phyloP scores from a whole-genome alignment of 768 basidiomycete genomes.

The Kockovaella imperatae region DNA sequence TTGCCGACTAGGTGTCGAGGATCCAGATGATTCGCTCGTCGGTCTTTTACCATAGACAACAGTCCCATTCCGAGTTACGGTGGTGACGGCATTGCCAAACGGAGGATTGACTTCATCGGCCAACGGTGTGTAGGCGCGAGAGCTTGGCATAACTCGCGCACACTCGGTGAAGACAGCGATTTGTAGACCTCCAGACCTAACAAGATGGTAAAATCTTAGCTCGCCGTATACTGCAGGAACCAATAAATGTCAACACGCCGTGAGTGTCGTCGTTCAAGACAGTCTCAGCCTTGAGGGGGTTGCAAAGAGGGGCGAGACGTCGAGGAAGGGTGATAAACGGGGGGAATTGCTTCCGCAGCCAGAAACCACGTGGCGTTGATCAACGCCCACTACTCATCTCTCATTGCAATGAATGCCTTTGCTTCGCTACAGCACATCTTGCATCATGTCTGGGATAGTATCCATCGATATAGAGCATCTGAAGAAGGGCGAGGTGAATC shows the following conservation, averaged over 20 bases:
- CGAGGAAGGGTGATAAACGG: too few relatives aligned
- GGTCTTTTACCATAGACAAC: slow-evolving; percentile 19
- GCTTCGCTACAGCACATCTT: background rate
- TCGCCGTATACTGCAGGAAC: too few relatives aligned
- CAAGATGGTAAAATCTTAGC: too few relatives aligned
- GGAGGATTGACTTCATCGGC: slow-evolving; percentile 27
- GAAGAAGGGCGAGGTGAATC: slow-evolving; percentile 92
- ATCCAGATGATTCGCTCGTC: too few relatives aligned
- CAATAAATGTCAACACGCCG: too few relatives aligned
- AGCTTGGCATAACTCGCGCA: too few relatives aligned
- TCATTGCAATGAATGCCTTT: background rate
- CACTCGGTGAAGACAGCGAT: too few relatives aligned
- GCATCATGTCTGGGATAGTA: slow-evolving; percentile 50
- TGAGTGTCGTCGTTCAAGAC: too few relatives aligned
- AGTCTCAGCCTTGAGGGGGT: too few relatives aligned
- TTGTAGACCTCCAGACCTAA: too few relatives aligned
- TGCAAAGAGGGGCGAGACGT: too few relatives aligned
- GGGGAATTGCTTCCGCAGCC: background rate
- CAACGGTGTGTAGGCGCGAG: slow-evolving; percentile 28
- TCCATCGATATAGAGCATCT: slow-evolving; percentile 74
- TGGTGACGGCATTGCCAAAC: slow-evolving; percentile 21
- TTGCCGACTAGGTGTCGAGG: too few relatives aligned
- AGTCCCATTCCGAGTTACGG: slow-evolving; percentile 23
- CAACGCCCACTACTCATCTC: background rate
- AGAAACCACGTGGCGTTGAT: background rate